Base-by-base conservation (phyloP, 2,329 filamentous ascomycete species). In the Alternaria gansuensis region DNA sequence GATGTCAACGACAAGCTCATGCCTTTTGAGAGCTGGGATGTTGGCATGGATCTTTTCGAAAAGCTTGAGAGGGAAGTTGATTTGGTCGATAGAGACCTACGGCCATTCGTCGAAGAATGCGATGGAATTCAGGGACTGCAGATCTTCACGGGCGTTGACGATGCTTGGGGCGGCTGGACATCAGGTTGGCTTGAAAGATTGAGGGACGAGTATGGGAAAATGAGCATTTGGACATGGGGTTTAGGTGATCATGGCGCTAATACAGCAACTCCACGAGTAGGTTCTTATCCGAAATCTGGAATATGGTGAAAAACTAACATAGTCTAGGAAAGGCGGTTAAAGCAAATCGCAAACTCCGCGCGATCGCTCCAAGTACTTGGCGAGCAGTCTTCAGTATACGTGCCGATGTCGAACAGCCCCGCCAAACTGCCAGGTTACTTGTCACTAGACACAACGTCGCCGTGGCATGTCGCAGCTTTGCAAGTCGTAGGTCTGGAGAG, bases 81-180 rank as follows among this genome's bases (percentile, higher is more conserved):
- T 69, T 78, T 98, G 5, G 81, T 97, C 4, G 95, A 99, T 74
- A 86, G 93, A 51, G 94, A 99, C 75, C 81, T 97, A 65, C 84
- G 95, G 36, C 88, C 88, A 0, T 97, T 97, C 74, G 87, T 89
- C 2, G 95, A 99, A 79, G 95, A 98, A 78, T 95, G 93, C 65
- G 95, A 99, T 76, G 88, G 92, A 54, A 84, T 98, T 79, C 93
- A 97, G 77, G 94, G 90, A 0, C 82, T 99, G 17, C 94, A 98
- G 68, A 72, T 82, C 65, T 70, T 87, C 70, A 74, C 84, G 65
- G 73, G 83, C 61, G 72, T 84, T 59, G 78, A 87, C 79, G 68
- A 85, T 81, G 77, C 84, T 60, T 83, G 81, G 81, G 75, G 81
- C 63, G 76, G 82, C 59, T 78, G 83, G 76, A 64, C 80, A 44